A percentile compares a stretch with the other conserved stretches of the same genome.
Conservation (phyloP, 148 eudicot species). For the Arbutus unedo region DNA sequence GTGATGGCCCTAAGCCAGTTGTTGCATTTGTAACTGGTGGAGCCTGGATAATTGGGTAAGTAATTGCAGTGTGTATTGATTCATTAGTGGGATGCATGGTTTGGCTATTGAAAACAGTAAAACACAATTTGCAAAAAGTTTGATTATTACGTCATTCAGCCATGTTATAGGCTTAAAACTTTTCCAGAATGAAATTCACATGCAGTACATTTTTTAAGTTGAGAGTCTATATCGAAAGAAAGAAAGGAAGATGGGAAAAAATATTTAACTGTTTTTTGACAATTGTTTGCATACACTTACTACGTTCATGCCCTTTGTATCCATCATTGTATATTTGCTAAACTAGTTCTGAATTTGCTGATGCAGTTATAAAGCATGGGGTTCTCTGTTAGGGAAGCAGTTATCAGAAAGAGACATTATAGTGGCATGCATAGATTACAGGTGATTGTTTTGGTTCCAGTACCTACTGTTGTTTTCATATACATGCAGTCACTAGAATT, state of each 20-base stretch:
- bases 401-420: conserved; percentile 66
- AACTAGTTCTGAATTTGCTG: conserved; percentile 16
- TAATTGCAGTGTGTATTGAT: not conserved
- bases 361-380: conserved; percentile 80
- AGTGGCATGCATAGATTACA: conserved; percentile 85
- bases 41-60: conserved; percentile 75
- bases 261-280: not conserved
- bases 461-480: not conserved
- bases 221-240: not conserved
- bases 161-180: not conserved
- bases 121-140: not conserved
- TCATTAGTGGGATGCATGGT: not conserved
- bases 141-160: not conserved
- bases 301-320: not conserved
- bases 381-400: conserved; percentile 71
- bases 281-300: not conserved
- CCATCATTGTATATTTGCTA: not conserved
- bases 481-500: not conserved
- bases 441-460: conserved; percentile 30
- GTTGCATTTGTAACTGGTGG: conserved; percentile 75
- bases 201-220: not conserved
- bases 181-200: not conserved
- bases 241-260: conserved; percentile 5
- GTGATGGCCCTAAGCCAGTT: conserved; percentile 54
- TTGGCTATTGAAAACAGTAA: not conserved